phyloP scores from a whole-genome alignment of 352 stramenopile species.

The Saprolegnia parasitica region DNA sequence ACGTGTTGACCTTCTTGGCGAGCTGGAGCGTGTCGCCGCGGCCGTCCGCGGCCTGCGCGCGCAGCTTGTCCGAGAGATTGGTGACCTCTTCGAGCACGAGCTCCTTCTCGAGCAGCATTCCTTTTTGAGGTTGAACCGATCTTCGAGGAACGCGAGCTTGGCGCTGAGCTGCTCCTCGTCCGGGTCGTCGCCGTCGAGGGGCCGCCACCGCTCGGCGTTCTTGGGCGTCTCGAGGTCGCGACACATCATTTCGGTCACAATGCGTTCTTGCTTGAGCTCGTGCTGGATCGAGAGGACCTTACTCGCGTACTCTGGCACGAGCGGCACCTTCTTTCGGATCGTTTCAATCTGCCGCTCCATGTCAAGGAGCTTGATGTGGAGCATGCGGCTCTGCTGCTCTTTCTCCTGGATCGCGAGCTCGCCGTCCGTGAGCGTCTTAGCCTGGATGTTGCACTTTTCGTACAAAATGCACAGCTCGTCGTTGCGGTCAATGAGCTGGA shows the following conservation, averaged over 20 bases:
- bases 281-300: conserved; percentile 74
- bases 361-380: conserved; percentile 67
- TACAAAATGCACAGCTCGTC: conserved; percentile 95
- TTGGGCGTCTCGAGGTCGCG: conserved; percentile 88
- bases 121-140: conserved; percentile 87
- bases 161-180: conserved; percentile 82
- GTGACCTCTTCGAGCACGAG: conserved; percentile 92
- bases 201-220: conserved; percentile 82
- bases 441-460: conserved; percentile 89
- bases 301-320: conserved; percentile 74
- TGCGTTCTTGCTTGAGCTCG: conserved; percentile 78
- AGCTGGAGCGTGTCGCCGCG: conserved; percentile 73
- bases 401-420: conserved; percentile 74
- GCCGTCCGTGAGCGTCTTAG: conserved; percentile 74
- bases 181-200: conserved; percentile 83
- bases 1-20: conserved; percentile 87
- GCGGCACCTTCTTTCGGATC: conserved; percentile 61
- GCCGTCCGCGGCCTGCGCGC: conserved; percentile 64
- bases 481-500: conserved; percentile 93
- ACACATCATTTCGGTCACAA: conserved; percentile 86
- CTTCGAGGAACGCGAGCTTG: conserved; percentile 82
- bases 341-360: conserved; percentile 71
- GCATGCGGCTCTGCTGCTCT: conserved; percentile 78
- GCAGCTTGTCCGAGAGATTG: conserved; percentile 79
- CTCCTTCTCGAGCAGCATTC: conserved; percentile 93